Conservation (phyloP, 2,329 filamentous ascomycete species). For the Microdochium bolleyi region DNA sequence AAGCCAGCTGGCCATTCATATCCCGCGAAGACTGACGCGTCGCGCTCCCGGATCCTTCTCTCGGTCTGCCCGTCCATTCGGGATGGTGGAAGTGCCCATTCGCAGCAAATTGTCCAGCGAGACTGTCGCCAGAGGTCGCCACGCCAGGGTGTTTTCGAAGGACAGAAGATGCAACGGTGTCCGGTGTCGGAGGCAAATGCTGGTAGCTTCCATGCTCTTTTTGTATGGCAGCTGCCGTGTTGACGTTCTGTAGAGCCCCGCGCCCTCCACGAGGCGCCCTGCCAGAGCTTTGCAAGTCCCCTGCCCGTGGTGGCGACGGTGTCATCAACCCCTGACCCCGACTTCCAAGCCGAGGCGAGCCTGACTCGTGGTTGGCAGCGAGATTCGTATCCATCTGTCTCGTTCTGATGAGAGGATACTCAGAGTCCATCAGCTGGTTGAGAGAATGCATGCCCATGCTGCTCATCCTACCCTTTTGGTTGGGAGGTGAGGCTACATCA, state of each 20-base stretch:
- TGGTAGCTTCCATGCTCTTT: conserved; percentile 32
- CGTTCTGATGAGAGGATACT: conserved; percentile 42
- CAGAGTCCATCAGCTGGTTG: conserved; percentile 33
- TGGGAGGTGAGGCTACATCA: neutral
- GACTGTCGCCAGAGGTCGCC: conserved; percentile 16
- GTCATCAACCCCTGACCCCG: conserved; percentile 10
- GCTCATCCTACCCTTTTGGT: neutral
- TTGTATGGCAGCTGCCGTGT: conserved; percentile 34
- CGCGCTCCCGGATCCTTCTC: neutral
- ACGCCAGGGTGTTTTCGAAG: conserved; percentile 22
- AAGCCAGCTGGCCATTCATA: conserved; percentile 9
- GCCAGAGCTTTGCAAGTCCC: conserved; percentile 30
- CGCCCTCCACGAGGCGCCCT: conserved; percentile 9
- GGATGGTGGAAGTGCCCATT: neutral
- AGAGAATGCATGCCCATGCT: conserved; percentile 34
- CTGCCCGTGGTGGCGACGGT: conserved; percentile 5
- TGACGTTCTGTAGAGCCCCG: conserved; percentile 37
- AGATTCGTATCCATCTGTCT: conserved; percentile 29
- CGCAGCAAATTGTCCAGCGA: conserved; percentile 6
- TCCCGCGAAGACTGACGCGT: neutral
- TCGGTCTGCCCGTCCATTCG: neutral
- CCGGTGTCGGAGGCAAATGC: conserved; percentile 47
- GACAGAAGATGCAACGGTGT: conserved; percentile 50
- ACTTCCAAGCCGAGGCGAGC: conserved; percentile 2
- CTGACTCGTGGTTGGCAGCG: neutral